phyloP scores from a whole-genome alignment of 192 early-diverging fungal genomes.

The Backusella sp. region DNA sequence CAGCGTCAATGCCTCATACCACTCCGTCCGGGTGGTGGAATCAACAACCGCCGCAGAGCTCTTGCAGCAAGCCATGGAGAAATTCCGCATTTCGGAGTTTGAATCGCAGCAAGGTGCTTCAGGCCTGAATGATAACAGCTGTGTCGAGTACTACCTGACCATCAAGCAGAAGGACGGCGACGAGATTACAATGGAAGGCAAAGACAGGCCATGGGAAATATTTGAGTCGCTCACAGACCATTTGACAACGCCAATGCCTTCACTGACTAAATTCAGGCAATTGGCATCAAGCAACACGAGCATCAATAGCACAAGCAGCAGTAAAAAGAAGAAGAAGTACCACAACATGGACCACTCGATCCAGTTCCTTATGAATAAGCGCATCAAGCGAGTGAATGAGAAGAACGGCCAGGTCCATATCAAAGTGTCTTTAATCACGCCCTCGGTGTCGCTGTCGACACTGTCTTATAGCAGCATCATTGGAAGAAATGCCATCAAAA shows the following conservation, averaged over 20 bases:
- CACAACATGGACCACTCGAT: constrained; percentile 11
- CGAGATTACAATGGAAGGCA: constrained; percentile 33
- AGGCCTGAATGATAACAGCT: constrained; percentile 17
- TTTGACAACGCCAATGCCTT: constrained; percentile 43
- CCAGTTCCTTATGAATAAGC: constrained; percentile 47
- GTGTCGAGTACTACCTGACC: constrained; percentile 45
- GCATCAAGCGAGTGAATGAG: constrained; percentile 35
- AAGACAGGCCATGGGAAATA: constrained; percentile 48
- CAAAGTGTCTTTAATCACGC: constrained; percentile 16
- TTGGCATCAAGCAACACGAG: neutral
- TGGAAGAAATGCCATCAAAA: constrained; percentile 10
- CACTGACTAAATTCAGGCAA: constrained; percentile 35
- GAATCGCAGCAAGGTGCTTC: constrained; percentile 33
- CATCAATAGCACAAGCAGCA: neutral
- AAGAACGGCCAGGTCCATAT: constrained; percentile 16
- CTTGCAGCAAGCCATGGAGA: constrained; percentile 45
- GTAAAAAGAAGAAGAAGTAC: neutral
- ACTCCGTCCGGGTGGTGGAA: constrained; percentile 45
- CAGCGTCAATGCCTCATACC: constrained; percentile 47
- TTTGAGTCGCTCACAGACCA: constrained; percentile 45
- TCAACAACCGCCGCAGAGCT: constrained; percentile 42
- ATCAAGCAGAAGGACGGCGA: constrained; percentile 47
- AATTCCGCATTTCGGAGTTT: constrained; percentile 50
- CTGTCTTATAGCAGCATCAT: neutral
- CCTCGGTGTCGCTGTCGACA: neutral